These are phyloP conservation scores for Verticillium albo-atrum DNA, from an alignment of 2,329 filamentous ascomycete species.

Conservation along the genomic window DNA sequence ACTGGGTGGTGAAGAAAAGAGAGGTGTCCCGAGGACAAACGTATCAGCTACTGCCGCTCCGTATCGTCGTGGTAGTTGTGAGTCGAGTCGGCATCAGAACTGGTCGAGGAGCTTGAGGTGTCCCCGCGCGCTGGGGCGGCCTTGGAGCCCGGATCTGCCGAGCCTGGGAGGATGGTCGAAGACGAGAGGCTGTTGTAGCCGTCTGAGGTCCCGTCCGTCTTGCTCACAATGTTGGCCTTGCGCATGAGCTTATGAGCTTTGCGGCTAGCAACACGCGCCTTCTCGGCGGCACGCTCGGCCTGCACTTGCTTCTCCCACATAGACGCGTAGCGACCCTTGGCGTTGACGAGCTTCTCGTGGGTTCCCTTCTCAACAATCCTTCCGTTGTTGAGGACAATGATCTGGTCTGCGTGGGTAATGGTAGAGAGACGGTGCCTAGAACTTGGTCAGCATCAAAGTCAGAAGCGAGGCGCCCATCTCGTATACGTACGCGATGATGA, in stretches of 20 bases:
- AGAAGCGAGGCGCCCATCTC: conserved; percentile 12
- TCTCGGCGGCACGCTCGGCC: conserved; percentile 64
- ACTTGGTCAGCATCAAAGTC: conserved; percentile 16
- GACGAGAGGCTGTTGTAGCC: conserved; percentile 42
- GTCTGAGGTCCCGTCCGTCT: conserved; percentile 37
- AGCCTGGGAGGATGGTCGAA: conserved; percentile 34
- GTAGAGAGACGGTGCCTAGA: conserved; percentile 72
- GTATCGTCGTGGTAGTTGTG: conserved; percentile 8
- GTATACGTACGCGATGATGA: conserved; percentile 79
- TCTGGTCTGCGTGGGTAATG: conserved; percentile 81
- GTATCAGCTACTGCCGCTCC: conserved; percentile 4
- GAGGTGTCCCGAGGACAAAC: neutral
- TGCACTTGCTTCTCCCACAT: conserved; percentile 91
- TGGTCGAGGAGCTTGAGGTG: conserved; percentile 20
- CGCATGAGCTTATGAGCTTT: conserved; percentile 41
- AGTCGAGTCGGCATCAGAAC: conserved; percentile 32
- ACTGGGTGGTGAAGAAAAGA: neutral
- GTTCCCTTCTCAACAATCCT: conserved; percentile 73
- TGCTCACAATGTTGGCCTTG: conserved; percentile 43
- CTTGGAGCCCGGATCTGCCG: conserved; percentile 24
- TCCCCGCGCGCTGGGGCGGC: conserved; percentile 22
- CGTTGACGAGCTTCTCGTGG: conserved; percentile 68
- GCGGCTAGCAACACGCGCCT: conserved; percentile 41
- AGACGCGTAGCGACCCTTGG: conserved; percentile 69
- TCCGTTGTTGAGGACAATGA: conserved; percentile 74